Evolutionary conservation across 2,329 filamentous ascomycete species (phyloP), one percentile per base, ranked within the genome.

Genomic region (Bisporella sp.): DNA sequence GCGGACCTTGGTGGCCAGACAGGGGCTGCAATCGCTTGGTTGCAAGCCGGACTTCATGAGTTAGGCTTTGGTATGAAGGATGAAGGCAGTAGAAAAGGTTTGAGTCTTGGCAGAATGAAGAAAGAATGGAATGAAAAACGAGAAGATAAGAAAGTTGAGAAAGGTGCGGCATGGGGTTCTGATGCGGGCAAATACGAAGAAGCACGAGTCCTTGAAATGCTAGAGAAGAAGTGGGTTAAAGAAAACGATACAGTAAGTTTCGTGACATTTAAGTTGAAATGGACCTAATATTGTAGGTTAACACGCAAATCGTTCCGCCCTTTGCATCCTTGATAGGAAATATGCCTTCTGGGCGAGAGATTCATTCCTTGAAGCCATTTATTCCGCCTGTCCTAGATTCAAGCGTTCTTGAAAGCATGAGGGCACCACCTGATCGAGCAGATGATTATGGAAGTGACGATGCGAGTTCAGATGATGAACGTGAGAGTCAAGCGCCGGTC

Each of bases 181-280:
- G 91, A 96, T 68, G 92, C 85, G 0, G 92, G 93, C 1, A 84
- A 80, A 60, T 70, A 89, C 13, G 93, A 97, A 66, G 93, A 99
- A 69, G 82, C 77, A 2, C 77, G 90, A 49, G 85, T 97, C 2
- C 75, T 96, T 47, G 87, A 93, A 60, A 89, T 93, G 82, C 71
- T 99, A 33, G 81, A 95, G 60, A 77, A 75, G 37, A 96, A 96
- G 66, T 96, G 93, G 92, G 82, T 81, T 54, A 93, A 90, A 70
- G 82, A 90, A 69, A 99, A 99, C 64, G 89, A 96, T 67, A 95
- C 88, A 13, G 88, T 95, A 70, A 71, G 81, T 67, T 46, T 55
- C 45, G 37, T 31, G 6, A 29, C 40, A n/a, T 4, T n/a, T 2
- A 11, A 11, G 12, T 43, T 29, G 21, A 8, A 11, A 28, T 28